These are phyloP conservation scores for Corrigiola litoralis DNA, from an alignment of 179 eudicot species.

Conservation along the genomic window DNA sequence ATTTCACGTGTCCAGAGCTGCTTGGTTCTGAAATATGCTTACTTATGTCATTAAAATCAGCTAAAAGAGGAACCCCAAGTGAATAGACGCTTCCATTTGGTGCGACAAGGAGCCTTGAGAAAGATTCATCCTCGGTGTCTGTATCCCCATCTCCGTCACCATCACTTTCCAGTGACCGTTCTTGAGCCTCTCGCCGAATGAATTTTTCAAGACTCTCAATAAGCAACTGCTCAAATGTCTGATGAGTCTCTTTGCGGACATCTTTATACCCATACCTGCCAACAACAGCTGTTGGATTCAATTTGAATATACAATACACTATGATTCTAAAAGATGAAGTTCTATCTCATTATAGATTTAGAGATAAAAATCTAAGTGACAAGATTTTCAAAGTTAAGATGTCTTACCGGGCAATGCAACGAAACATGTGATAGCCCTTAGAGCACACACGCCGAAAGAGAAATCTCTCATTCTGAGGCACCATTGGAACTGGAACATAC, in stretches of 20 bases:
- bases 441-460: slow-evolving; percentile 94
- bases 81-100: slow-evolving; percentile 91
- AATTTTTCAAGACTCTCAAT: slow-evolving; percentile 94
- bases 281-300: slow-evolving; percentile 1
- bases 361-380: not conserved
- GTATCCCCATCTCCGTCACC: slow-evolving; percentile 61
- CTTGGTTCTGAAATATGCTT: slow-evolving; percentile 43
- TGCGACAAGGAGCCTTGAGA: slow-evolving; percentile 52
- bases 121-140: slow-evolving; percentile 49
- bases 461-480: slow-evolving; percentile 89
- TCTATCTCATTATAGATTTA: not conserved
- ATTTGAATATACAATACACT: not conserved
- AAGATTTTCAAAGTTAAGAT: not conserved
- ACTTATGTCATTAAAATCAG: slow-evolving; percentile 39
- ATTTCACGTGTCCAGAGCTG: slow-evolving; percentile 43
- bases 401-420: slow-evolving; percentile 86
- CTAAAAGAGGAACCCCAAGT: slow-evolving; percentile 66
- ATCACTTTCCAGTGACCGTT: slow-evolving; percentile 83
- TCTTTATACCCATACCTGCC: slow-evolving; percentile 97
- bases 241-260: slow-evolving; percentile 84
- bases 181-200: slow-evolving; percentile 94
- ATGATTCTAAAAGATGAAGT: not conserved
- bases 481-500: slow-evolving; percentile 88
- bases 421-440: slow-evolving; percentile 87
- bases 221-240: slow-evolving; percentile 74